A percentile compares a stretch with the other conserved stretches of the same genome.
These are phyloP conservation scores for Cardiospermum halicacabum DNA, from an alignment of 345 rosid genomes.

Conservation along the genomic window DNA sequence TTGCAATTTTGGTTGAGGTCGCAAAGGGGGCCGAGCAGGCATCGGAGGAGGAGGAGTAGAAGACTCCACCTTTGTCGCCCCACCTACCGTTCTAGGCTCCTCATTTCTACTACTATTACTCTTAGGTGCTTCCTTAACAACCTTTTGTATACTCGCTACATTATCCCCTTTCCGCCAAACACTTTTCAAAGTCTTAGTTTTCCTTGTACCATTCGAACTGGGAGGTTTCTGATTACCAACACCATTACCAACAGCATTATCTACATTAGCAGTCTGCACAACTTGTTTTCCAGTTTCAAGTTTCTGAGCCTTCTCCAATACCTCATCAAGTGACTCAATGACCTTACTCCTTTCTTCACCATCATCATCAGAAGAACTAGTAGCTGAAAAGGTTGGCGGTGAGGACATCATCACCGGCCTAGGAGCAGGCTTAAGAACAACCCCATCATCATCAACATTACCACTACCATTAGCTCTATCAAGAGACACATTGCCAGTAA, in stretches of 20 bases:
- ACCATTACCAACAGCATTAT: slow-evolving; percentile 24
- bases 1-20: slow-evolving; percentile 70
- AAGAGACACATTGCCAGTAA: slow-evolving; percentile 40
- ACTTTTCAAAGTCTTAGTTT: slow-evolving; percentile 71
- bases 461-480: slow-evolving; percentile 33
- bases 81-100: slow-evolving; percentile 24
- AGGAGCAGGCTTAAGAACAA: slow-evolving; percentile 75
- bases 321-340: slow-evolving; percentile 83
- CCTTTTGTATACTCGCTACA: slow-evolving; percentile 51
- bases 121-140: slow-evolving; percentile 56
- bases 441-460: slow-evolving; percentile 42
- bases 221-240: slow-evolving; percentile 24
- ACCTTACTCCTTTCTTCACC: slow-evolving; percentile 69
- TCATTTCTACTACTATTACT: slow-evolving; percentile 21
- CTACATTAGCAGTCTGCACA: slow-evolving; percentile 29
- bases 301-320: slow-evolving; percentile 82
- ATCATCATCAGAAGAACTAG: slow-evolving; percentile 39
- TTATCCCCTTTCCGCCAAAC: slow-evolving; percentile 96
- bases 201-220: slow-evolving; percentile 30
- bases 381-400: slow-evolving; percentile 23
- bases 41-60: slow-evolving; percentile 30
- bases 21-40: slow-evolving; percentile 52
- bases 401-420: slow-evolving; percentile 65
- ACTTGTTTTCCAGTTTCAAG: slow-evolving; percentile 47
- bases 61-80: slow-evolving; percentile 30